Evolutionary conservation across 2,329 filamentous ascomycete species (phyloP), one percentile per base, ranked within the genome.

Genomic region (Arthroderma sp.): DNA sequence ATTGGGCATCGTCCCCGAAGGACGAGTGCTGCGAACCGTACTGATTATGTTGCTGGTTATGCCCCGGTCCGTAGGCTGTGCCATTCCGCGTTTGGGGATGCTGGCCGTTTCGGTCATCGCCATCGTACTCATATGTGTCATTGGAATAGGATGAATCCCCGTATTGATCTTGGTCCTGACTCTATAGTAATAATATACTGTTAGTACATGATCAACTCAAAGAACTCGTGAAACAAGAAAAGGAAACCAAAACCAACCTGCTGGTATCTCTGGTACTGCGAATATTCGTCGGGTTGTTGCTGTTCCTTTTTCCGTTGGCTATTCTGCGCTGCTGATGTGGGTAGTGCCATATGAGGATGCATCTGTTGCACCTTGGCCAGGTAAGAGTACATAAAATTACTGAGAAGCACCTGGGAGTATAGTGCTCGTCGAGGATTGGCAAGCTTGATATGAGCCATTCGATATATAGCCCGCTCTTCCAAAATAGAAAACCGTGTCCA

Each of bases 301-400:
- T 54, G 49, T 38, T 58, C 57, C 42, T 59, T 56, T 36, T 57
- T 53, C 45, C 56, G 54, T 44, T 67, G 63, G 38, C 64, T 60
- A 48, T 83, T 80, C 55, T 87, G 86, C 32, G 83, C 80, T 10
- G 73, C 69, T 42, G 83, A 88, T 32, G 83, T 77, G n/a, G 85
- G 85, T 37, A 94, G 81, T 56, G 93, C 85, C 66, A 95, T 85
- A 58, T 94, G 85, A 37, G 91, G 91, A 62, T 98, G 91, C 85
- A 95, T 95, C 57, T 93, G 87, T 66, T 98, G 91, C 38, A 98
- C 91, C 63, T 96, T 98, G 50, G 91, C 91, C 52, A 98, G 75
- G 62, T 98, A 98, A 46, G 87, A 91, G 68, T 98, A 98, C 91
- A 98, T 98, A 65, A 98, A 98, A 63, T 98, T 98, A 66, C 88